Base-by-base conservation (phyloP, 192 early-diverging fungal genomes). In the Pilobolus umbonatus region DNA sequence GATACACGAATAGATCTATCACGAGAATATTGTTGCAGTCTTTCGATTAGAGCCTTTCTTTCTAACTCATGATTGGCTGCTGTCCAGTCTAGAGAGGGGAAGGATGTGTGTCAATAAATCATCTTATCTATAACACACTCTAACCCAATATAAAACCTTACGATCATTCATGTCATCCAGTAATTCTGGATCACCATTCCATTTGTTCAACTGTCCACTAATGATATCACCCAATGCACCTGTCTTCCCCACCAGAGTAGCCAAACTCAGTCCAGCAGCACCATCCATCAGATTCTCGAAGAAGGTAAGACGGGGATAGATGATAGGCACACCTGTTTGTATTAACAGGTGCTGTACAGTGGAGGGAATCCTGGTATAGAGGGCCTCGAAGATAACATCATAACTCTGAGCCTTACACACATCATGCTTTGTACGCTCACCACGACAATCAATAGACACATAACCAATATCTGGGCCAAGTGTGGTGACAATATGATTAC, bases 91-190 rank as follows among this genome's bases (percentile, higher is more conserved):
- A 42, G 1, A 19, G 2, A 2, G 15, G 15, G 2, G 15, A 26
- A 24, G 9, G 26, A 40, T 49, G 12, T 30, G 25, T 25, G 10
- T 39, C 2, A 11, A 26, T 30, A 38, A 10, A 35, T 34, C 0
- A 7, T 5, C 8, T 11, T 28, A 14, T 29, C 15, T 8, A 11
- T 45, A 54, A 14, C 5, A 12, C 6, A 25, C 10, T 52, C n/a
- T n/a, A n/a, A n/a, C n/a, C n/a, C n/a, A n/a, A n/a, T n/a, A n/a
- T 69, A 42, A 53, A 26, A 71, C 67, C 72, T 72, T 71, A 65
- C 75, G 87, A 71, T 94, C 92, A 70, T 85, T 86, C 81, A 94
- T 73, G 59, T 94, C 92, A 67, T 94, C 92, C 21, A 84, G 70
- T 29, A 94, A 74, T 61, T 94, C 90, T 14, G 88, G 87, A 62